Conservation (phyloP, 805 yeast species). For the Blastobotrys mokoenaii region DNA sequence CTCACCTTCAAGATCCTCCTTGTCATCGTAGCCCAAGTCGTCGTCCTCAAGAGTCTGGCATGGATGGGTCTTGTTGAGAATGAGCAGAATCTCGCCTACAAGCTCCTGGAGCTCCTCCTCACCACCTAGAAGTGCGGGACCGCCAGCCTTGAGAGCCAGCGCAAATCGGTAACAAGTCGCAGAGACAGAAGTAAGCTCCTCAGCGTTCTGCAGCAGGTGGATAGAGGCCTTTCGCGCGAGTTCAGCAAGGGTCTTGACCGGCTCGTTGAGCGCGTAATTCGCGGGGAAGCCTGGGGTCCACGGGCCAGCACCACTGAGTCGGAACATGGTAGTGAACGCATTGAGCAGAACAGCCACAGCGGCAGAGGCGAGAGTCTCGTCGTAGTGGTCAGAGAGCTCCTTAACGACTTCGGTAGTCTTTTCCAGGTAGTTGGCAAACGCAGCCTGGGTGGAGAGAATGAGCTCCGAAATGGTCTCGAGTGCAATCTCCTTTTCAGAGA, state of each 20-base stretch:
- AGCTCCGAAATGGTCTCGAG: slow-evolving; percentile 81
- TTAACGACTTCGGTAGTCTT: slow-evolving; percentile 49
- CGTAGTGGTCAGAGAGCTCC: slow-evolving; percentile 75
- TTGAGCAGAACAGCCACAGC: slow-evolving; percentile 80
- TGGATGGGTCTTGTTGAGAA: slow-evolving; percentile 75
- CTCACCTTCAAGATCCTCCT: slow-evolving; percentile 48
- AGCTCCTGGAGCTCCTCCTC: slow-evolving; percentile 53
- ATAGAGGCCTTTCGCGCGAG: slow-evolving; percentile 62
- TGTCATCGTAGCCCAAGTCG: slow-evolving; percentile 44
- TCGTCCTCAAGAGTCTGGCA: slow-evolving; percentile 74
- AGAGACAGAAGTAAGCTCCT: slow-evolving; percentile 74
- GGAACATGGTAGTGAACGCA: slow-evolving; percentile 59
- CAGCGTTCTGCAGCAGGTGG: slow-evolving; percentile 63
- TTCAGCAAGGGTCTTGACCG: slow-evolving; percentile 53
- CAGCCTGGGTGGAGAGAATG: slow-evolving; percentile 77
- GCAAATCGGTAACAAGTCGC: slow-evolving; percentile 66
- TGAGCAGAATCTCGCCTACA: slow-evolving; percentile 60
- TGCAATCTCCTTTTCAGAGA: slow-evolving; percentile 95
- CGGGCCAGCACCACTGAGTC: slow-evolving; percentile 17
- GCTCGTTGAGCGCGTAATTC: slow-evolving; percentile 23
- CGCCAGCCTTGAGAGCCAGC: slow-evolving; percentile 60
- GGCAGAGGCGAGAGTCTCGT: slow-evolving; percentile 79
- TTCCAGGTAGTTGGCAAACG: slow-evolving; percentile 71
- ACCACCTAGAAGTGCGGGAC: slow-evolving; percentile 56
- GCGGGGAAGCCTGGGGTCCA: slow-evolving; percentile 31